Conservation (phyloP, 2,329 filamentous ascomycete genomes). For the Metarhizium brunneum region DNA sequence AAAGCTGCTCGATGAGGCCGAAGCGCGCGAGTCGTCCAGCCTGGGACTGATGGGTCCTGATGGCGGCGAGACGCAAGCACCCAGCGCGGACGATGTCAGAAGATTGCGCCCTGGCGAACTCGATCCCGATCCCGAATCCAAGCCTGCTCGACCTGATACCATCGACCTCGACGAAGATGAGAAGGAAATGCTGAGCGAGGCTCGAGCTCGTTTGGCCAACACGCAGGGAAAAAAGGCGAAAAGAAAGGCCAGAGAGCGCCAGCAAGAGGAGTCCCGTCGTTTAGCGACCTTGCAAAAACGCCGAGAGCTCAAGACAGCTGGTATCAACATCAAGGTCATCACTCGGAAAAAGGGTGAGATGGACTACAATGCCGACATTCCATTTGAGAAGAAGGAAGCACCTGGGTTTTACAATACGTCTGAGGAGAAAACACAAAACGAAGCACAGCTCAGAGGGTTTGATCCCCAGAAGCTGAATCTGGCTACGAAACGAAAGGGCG, state of each 20-base stretch:
- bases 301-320: slow-evolving; percentile 90
- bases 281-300: slow-evolving; percentile 89
- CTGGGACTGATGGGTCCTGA: slow-evolving; percentile 77
- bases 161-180: slow-evolving; percentile 98
- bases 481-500: slow-evolving; percentile 86
- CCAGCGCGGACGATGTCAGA: slow-evolving; percentile 86
- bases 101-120: slow-evolving; percentile 84
- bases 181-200: slow-evolving; percentile 98
- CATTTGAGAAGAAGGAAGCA: slow-evolving; percentile 87
- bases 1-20: slow-evolving; percentile 90
- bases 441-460: slow-evolving; percentile 73
- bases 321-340: slow-evolving; percentile 94
- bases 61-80: slow-evolving; percentile 77
- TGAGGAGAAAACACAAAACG: slow-evolving; percentile 74
- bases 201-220: slow-evolving; percentile 89
- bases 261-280: slow-evolving; percentile 87
- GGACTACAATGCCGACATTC: slow-evolving; percentile 99
- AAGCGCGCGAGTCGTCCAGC: slow-evolving; percentile 77
- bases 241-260: slow-evolving; percentile 88
- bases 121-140: slow-evolving; percentile 94
- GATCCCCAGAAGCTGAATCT: slow-evolving; percentile 90
- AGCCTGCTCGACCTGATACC: slow-evolving; percentile 89
- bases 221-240: slow-evolving; percentile 99
- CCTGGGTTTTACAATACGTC: slow-evolving; percentile 88
- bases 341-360: slow-evolving; percentile 92